phyloP scores from a whole-genome alignment of 78 protist genomes.

The Speleostelium caveatum region DNA sequence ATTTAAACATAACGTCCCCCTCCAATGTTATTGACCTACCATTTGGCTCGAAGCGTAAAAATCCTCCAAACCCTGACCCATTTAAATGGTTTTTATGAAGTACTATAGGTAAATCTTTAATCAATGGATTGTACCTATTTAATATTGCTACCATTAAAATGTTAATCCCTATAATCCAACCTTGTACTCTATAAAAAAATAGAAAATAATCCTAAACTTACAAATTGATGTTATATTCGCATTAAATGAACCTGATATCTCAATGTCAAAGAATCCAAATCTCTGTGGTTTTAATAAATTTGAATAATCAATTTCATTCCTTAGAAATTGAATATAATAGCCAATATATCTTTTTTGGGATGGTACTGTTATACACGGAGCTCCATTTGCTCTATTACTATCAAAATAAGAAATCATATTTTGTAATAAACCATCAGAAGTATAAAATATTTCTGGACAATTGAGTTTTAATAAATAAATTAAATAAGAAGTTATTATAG shows the following conservation, averaged over 20 bases:
- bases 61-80: neutral
- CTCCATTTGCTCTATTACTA: constrained; percentile 17
- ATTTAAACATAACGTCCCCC: constrained; percentile 49
- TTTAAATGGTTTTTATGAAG: neutral
- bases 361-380: constrained; percentile 57
- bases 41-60: constrained; percentile 1
- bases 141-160: neutral
- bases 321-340: constrained; percentile 39
- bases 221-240: neutral
- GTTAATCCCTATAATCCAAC: no score
- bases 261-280: constrained; percentile 16
- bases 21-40: neutral
- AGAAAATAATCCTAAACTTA: constrained; percentile 11
- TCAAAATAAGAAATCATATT: constrained; percentile 27
- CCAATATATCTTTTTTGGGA: constrained; percentile 69
- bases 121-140: constrained; percentile 33
- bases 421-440: constrained; percentile 11
- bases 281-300: neutral
- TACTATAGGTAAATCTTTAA: constrained; percentile 36
- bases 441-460: constrained; percentile 39
- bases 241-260: neutral
- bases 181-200: neutral
- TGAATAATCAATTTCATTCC: neutral
- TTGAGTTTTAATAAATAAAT: neutral
- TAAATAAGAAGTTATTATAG: constrained; percentile 29